Percentiles rank a stretch among this genome's conserved stretches.
Conservation (phyloP, 352 stramenopile genomes). For the Aphanomyces cochlioides region DNA sequence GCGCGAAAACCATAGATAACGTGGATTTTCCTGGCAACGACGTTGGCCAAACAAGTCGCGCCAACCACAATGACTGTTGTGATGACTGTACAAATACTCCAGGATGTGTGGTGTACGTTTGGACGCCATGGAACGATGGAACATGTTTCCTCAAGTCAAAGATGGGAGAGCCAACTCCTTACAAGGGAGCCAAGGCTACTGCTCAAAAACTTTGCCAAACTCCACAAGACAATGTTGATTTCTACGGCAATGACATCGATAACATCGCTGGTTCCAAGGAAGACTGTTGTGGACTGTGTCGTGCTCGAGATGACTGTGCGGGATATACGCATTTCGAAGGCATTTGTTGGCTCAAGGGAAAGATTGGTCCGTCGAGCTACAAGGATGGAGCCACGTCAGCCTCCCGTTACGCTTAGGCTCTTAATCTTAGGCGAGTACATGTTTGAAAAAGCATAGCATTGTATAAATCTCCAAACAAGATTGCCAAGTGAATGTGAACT, state of each 20-base stretch:
- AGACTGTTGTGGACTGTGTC: neutral
- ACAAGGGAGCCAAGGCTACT: neutral
- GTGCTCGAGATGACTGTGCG: neutral
- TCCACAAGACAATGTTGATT: constrained; percentile 11
- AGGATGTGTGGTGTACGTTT: constrained; percentile 19
- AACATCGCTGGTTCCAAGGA: neutral
- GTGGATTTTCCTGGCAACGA: constrained; percentile 22
- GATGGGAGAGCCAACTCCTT: constrained; percentile 27
- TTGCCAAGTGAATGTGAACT: too few relatives aligned
- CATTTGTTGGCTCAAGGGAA: neutral
- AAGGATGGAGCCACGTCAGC: neutral
- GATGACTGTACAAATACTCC: neutral
- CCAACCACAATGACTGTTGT: neutral
- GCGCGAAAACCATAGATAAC: neutral
- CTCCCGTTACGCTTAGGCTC: neutral
- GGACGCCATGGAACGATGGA: neutral
- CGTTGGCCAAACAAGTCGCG: neutral
- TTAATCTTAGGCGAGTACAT: too few relatives aligned
- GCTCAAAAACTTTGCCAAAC: neutral
- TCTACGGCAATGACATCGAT: constrained; percentile 23
- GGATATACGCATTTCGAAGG: constrained; percentile 3
- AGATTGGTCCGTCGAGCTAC: neutral
- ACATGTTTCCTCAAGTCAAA: constrained; percentile 20
- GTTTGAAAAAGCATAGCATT: too few relatives aligned
- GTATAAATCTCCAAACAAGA: too few relatives aligned